These are phyloP conservation scores for Aspergillus cejpii DNA, from an alignment of 2,329 filamentous ascomycete species.

Conservation along the genomic window DNA sequence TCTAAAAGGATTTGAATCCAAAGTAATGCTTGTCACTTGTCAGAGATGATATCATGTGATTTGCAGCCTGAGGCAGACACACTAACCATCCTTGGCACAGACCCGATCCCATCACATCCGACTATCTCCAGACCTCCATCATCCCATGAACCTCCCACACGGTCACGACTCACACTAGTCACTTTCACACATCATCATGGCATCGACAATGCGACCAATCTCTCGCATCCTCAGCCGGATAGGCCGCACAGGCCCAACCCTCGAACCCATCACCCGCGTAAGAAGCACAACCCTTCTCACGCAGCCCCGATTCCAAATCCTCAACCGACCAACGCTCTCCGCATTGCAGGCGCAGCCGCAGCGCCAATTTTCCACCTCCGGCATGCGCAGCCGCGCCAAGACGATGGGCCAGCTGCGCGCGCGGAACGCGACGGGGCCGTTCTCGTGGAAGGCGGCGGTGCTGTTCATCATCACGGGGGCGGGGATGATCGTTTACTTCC, in stretches of 20 bases:
- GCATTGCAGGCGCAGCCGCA: neutral
- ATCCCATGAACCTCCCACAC: conserved; percentile 1
- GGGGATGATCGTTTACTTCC: conserved; percentile 82
- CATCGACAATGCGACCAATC: conserved; percentile 22
- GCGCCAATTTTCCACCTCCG: conserved; percentile 27
- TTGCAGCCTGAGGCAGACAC: conserved; percentile 7
- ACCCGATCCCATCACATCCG: conserved; percentile 6
- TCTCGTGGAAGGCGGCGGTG: conserved; percentile 83
- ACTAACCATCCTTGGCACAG: conserved; percentile 20
- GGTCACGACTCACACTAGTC: neutral
- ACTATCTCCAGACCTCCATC: conserved; percentile 1
- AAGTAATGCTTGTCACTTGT: neutral
- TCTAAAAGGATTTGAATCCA: conserved; percentile 12
- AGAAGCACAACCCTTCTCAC: conserved; percentile 2
- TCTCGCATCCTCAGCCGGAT: conserved; percentile 12
- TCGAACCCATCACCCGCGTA: conserved; percentile 7
- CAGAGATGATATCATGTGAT: conserved; percentile 9
- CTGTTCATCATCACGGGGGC: conserved; percentile 75
- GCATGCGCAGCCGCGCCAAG: conserved; percentile 21
- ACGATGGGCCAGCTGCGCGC: conserved; percentile 39
- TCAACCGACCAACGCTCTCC: too few relatives aligned
- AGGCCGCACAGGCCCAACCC: conserved; percentile 7
- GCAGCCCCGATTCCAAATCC: neutral
- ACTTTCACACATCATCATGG: conserved; percentile 16
- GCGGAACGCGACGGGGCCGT: conserved; percentile 52